Conservation (phyloP, 2,329 filamentous ascomycete genomes). For the Microdochium paspali region DNA sequence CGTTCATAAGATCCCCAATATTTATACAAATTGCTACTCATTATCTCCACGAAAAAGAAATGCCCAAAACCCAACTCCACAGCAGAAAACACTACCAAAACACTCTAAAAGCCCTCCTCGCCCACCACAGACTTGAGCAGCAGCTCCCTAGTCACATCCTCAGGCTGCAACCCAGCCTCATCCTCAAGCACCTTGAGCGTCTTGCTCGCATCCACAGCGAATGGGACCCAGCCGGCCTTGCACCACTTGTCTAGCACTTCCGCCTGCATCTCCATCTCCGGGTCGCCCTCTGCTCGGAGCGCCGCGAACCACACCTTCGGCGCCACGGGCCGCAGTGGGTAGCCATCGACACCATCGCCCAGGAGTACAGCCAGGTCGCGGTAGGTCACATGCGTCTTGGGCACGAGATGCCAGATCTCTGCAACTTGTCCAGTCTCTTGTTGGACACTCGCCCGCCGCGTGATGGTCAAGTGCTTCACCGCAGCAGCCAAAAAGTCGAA, state of each 20-base stretch:
- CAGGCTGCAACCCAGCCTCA: background rate
- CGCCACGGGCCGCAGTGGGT: background rate
- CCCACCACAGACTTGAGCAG: background rate
- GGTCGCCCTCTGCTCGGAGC: background rate
- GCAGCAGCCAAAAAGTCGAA: constrained; percentile 1
- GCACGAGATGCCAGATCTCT: constrained; percentile 1
- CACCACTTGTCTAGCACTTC: background rate
- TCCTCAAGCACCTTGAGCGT: background rate
- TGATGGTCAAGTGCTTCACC: constrained; percentile 1
- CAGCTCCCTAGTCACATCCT: background rate
- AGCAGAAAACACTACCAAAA: too few relatives aligned
- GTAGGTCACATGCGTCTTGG: background rate
- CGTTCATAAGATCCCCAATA: too few relatives aligned
- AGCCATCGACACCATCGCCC: background rate
- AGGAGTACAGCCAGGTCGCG: background rate
- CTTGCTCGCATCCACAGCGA: background rate
- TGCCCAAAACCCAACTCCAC: too few relatives aligned
- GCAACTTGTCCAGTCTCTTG: too few relatives aligned
- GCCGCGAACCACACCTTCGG: constrained; percentile 1
- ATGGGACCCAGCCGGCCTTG: background rate
- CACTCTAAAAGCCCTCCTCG: background rate
- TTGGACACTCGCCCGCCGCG: too few relatives aligned
- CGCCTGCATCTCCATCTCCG: constrained; percentile 1
- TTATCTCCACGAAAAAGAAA: too few relatives aligned
- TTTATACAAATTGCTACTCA: too few relatives aligned